Evolutionary conservation across 179 eudicot genomes (phyloP), one percentile per base, ranked within the genome.

Genomic region (Dionaea muscipula): DNA sequence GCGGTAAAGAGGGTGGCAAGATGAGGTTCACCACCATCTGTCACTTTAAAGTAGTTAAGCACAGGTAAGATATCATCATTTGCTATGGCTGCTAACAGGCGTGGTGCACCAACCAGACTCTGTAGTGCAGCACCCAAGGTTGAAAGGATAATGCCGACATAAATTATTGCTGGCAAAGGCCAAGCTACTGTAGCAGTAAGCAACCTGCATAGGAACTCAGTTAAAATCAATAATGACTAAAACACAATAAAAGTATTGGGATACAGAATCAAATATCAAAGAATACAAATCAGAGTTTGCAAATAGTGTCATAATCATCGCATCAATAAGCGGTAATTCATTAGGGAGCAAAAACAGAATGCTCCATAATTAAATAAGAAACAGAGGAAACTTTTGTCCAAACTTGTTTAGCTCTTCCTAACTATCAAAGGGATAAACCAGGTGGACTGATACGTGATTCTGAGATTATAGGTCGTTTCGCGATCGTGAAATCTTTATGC

Each of bases 41-140:
- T 77, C 60, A 87, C 98, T 74, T 87, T 91, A 70, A 91, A 91
- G 68, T 80, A 87, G 60, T 84, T 86, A 53, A 91, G 98, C 72
- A 91, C 78, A 5, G 98, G 98, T 38, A 91, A 67, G 62, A 91
- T 91, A 57, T 91, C 98, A 66, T 91, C 98, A 71, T 91, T 91
- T 66, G 98, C 95, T 67, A 91, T 91, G 33, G 98, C 98, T 60
- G 98, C 98, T 64, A 91, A 77, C 51, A 91, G 76, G 45, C 86
- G 94, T 26, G 98, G 98, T 50, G 98, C 98, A 28, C 98, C 98
- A 12, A 91, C 82, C 65, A 91, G 37, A 78, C 98, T 91, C 70
- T 91, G 98, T 51, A 91, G 91, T 33, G 98, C 98, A 50, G 98
- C 98, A 23, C 98, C 98, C 54, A 91, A 70, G 61, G 98, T 91